These are phyloP conservation scores for Nothomitra cinnamomea DNA, from an alignment of 2,329 filamentous ascomycete species.

Conservation along the genomic window DNA sequence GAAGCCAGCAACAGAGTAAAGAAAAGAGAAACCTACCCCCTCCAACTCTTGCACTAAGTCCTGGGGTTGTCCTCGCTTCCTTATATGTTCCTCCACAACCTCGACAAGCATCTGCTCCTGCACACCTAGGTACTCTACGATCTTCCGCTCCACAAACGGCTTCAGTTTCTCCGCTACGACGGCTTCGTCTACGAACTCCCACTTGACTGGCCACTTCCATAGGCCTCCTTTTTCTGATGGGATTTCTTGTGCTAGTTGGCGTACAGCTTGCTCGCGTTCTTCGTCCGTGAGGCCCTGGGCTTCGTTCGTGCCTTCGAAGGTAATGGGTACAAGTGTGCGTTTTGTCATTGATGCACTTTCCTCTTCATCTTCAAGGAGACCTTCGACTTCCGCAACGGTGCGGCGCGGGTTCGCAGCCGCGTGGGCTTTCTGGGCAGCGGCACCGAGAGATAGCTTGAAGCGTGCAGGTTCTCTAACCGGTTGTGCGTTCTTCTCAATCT, in stretches of 20 bases:
- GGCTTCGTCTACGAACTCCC: slow-evolving; percentile 73
- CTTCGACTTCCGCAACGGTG: slow-evolving; percentile 86
- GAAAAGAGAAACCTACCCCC: slow-evolving; percentile 40
- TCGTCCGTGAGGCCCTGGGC: slow-evolving; percentile 62
- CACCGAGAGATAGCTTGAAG: slow-evolving; percentile 86
- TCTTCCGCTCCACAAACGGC: slow-evolving; percentile 95
- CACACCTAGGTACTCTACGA: slow-evolving; percentile 88
- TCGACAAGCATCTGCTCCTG: slow-evolving; percentile 93
- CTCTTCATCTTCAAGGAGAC: slow-evolving; percentile 87
- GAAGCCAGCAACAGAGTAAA: not conserved
- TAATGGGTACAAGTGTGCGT: slow-evolving; percentile 65
- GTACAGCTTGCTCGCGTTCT: slow-evolving; percentile 66
- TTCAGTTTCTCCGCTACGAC: slow-evolving; percentile 73
- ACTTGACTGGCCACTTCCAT: slow-evolving; percentile 86
- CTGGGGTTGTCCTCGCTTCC: slow-evolving; percentile 55
- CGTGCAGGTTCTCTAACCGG: slow-evolving; percentile 38
- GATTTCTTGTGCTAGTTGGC: slow-evolving; percentile 75
- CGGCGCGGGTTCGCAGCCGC: slow-evolving; percentile 43
- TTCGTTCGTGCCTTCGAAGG: slow-evolving; percentile 54
- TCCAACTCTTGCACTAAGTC: slow-evolving; percentile 73
- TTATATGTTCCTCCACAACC: slow-evolving; percentile 74
- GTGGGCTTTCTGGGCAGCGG: slow-evolving; percentile 52
- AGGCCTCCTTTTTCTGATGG: slow-evolving; percentile 71
- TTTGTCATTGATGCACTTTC: slow-evolving; percentile 51
- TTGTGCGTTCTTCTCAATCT: slow-evolving; percentile 37